phyloP scores from a whole-genome alignment of 2,329 filamentous ascomycete genomes.

The Colletotrichum sp. region DNA sequence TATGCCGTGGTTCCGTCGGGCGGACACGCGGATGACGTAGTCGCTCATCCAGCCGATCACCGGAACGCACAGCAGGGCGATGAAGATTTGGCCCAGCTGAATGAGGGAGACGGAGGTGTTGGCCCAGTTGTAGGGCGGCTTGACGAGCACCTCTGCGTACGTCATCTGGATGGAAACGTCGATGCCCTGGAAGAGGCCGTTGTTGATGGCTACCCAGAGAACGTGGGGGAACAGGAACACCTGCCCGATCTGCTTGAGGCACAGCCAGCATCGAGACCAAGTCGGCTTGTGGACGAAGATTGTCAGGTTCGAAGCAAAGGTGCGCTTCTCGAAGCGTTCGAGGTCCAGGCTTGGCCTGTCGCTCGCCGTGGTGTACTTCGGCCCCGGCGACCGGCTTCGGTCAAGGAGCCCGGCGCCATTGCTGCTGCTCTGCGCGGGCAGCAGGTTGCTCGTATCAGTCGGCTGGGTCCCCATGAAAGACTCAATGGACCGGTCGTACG shows the following conservation, averaged over 20 bases:
- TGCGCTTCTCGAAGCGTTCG: neutral
- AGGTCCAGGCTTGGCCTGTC: neutral
- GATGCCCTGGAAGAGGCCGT: constrained; percentile 18
- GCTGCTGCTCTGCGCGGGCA: neutral
- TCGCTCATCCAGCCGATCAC: constrained; percentile 18
- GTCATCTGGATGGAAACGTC: constrained; percentile 18
- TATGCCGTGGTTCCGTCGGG: constrained; percentile 43
- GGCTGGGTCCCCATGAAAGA: constrained; percentile 3
- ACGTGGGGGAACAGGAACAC: constrained; percentile 19
- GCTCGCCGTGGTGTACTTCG: neutral
- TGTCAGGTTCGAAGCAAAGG: neutral
- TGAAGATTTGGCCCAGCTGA: constrained; percentile 5
- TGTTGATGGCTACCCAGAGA: constrained; percentile 17
- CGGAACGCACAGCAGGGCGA: constrained; percentile 7
- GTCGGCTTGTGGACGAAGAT: neutral
- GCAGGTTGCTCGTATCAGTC: neutral
- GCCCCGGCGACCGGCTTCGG: neutral
- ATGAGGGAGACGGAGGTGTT: constrained; percentile 17
- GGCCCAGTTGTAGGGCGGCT: constrained; percentile 18
- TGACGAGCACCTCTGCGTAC: constrained; percentile 11
- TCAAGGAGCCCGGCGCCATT: neutral
- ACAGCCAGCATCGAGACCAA: neutral
- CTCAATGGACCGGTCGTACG: constrained; percentile 4
- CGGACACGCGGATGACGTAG: constrained; percentile 24
- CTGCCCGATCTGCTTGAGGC: constrained; percentile 9